Conservation (phyloP, 176 grass and related monocot genomes). For the Bothriochloa decipiens region DNA sequence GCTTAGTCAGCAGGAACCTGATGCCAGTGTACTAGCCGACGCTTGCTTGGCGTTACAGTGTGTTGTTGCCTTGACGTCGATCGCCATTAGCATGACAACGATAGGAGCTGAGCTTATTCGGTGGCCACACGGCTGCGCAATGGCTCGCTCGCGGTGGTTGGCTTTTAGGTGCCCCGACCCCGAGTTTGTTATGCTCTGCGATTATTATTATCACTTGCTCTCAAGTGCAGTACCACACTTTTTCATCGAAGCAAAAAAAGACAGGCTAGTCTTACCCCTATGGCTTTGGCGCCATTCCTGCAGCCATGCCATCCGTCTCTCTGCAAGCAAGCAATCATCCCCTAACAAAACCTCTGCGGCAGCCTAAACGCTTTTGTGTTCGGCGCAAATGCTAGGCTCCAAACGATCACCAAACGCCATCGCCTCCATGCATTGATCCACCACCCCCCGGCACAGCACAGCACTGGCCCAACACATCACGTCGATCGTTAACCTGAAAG, state of each 20-base stretch:
- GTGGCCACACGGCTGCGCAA: conserved; percentile 30
- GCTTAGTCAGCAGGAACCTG: background rate
- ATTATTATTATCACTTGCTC: background rate
- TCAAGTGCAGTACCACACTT: background rate
- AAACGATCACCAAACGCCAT: background rate
- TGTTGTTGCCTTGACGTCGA: background rate
- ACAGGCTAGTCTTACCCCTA: background rate
- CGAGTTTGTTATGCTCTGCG: conserved; percentile 33
- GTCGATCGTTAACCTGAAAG: conserved; percentile 19
- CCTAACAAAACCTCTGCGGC: background rate
- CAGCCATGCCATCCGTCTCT: background rate
- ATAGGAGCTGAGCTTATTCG: background rate
- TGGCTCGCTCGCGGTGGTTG: conserved; percentile 28
- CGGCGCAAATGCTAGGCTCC: conserved; percentile 25
- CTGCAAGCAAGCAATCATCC: background rate
- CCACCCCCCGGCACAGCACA: background rate
- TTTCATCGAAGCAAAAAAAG: conserved; percentile 22
- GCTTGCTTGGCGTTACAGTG: conserved; percentile 3
- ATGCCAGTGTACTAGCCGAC: background rate
- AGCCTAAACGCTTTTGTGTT: conserved; percentile 30
- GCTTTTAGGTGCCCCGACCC: conserved; percentile 30
- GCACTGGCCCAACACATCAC: background rate
- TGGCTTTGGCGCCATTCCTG: background rate
- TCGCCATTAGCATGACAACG: background rate
- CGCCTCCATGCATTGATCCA: background rate